These are phyloP conservation scores for Amoeboaphelidium protococcarum DNA, from an alignment of 371 early-diverging fungal genomes.

Conservation along the genomic window DNA sequence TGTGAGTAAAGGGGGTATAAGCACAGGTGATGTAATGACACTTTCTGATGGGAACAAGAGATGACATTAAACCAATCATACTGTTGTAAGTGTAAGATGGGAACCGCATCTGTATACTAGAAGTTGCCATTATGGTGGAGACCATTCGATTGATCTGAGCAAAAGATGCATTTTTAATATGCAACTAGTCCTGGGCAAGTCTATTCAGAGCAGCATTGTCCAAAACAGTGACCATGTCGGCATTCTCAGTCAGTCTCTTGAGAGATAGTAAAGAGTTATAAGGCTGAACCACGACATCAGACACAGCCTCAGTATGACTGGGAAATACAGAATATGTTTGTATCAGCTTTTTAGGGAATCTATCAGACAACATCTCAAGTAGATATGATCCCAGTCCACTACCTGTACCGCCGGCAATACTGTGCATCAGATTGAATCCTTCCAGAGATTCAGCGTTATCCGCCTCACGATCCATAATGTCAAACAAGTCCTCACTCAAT, in stretches of 20 bases:
- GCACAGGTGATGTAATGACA: conserved; percentile 93
- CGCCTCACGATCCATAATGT: conserved; percentile 81
- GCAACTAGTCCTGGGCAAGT: conserved; percentile 75
- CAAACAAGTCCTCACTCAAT: conserved; percentile 53
- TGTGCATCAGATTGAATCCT: conserved; percentile 71
- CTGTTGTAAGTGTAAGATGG: conserved; percentile 99
- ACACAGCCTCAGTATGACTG: conserved; percentile 65
- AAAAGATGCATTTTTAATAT: conserved; percentile 77
- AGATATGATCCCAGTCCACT: conserved; percentile 78
- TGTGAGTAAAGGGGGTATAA: conserved; percentile 91
- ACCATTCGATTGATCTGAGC: conserved; percentile 93
- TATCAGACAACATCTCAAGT: conserved; percentile 62
- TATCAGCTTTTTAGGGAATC: conserved; percentile 90
- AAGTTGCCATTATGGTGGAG: conserved; percentile 92
- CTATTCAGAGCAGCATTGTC: conserved; percentile 86
- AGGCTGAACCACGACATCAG: conserved; percentile 98
- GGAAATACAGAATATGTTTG: conserved; percentile 99
- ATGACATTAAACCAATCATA: conserved; percentile 72
- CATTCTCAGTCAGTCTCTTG: conserved; percentile 65
- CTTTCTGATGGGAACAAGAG: conserved; percentile 78
- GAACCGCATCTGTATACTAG: conserved; percentile 92
- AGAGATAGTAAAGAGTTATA: conserved; percentile 94
- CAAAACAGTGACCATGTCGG: conserved; percentile 82
- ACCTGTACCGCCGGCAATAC: conserved; percentile 93
- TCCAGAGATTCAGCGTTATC: conserved; percentile 78